Conservation (phyloP, 1,139 yeast genomes). For the Blastobotrys arbuscula region DNA sequence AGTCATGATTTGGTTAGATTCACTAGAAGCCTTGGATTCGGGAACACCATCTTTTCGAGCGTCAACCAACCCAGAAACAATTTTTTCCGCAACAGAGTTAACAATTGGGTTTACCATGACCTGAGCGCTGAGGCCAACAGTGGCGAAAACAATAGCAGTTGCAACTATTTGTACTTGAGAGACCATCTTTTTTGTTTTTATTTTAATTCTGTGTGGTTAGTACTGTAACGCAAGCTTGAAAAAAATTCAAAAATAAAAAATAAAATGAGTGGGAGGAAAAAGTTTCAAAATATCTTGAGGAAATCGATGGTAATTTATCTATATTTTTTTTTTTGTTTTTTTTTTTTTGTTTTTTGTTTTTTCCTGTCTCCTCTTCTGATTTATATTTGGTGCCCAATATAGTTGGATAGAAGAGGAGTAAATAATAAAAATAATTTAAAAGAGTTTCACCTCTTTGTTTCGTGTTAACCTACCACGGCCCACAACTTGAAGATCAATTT, state of each 20-base stretch:
- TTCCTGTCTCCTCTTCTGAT: too few relatives aligned
- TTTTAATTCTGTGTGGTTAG: neutral
- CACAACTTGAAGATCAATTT: too few relatives aligned
- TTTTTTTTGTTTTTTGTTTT: too few relatives aligned
- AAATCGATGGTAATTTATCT: neutral
- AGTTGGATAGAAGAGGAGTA: too few relatives aligned
- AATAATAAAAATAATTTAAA: too few relatives aligned
- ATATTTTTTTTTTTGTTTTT: too few relatives aligned
- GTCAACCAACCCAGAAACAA: conserved; percentile 11
- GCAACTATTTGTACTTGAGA: neutral
- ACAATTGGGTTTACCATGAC: conserved; percentile 3
- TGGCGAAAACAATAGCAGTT: neutral
- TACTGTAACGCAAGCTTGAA: neutral
- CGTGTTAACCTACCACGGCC: too few relatives aligned
- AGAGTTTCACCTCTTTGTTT: too few relatives aligned
- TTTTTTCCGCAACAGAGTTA: conserved; percentile 4
- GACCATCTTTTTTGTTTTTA: conserved; percentile 1
- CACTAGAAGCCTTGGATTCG: conserved; percentile 8
- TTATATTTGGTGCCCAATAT: too few relatives aligned
- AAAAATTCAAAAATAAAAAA: too few relatives aligned
- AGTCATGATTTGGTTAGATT: conserved; percentile 5
- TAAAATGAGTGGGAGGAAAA: neutral
- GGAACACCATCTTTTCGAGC: conserved; percentile 11
- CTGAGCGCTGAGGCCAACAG: neutral
- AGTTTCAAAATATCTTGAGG: neutral